Evolutionary conservation across 1,284 basidiomycete species (phyloP), one percentile per base, ranked within the genome.

Genomic region (Sanguinoderma infundibulare): DNA sequence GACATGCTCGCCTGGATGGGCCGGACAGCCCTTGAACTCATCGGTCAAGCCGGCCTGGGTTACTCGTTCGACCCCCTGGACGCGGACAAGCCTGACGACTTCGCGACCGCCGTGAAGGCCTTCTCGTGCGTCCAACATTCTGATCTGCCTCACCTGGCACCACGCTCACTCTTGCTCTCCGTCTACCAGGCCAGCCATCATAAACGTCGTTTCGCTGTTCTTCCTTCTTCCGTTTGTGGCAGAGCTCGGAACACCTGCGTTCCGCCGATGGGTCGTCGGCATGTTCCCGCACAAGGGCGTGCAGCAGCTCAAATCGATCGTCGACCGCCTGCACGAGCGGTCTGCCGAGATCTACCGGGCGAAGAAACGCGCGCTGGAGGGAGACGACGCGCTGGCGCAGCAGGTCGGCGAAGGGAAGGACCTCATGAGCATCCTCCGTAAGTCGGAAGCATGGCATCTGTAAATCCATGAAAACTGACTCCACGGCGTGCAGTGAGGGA

Each of bases 11-110:
- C 64, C n/a, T 77, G 76, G 73, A 73, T 73, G 69, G 70, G 68
- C 17, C 72, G 74, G 49, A 69, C 72, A 9, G 73, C 77, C 10
- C 69, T 79, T n/a, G 77, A 79, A 63, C 67, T 75, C 9, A 69
- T 79, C 55, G 75, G 75, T 7, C 76, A 76, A 56, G 75, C 70
- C 6, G 75, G 74, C 0, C 67, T 78, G 7, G 77, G 76, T 1
- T 74, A 77, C 61, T 73, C 75, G 6, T 78, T 79, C 63, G 69
- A 74, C 57, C 67, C 74, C 3, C 67, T 77, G 20, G 64, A 63
- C 20, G 58, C 63, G 3, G 66, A 71, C 24, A 58, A 54, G 14
- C 53, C 62, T 1, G 69, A 75, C 55, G 59, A 61, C n/a, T 74
- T 69, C 44, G 69, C 17, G 57, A 68, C 22, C 66, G 56, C 56